These are phyloP conservation scores for Cyberlindnera amylophila DNA, from an alignment of 805 yeast genomes.

Conservation along the genomic window DNA sequence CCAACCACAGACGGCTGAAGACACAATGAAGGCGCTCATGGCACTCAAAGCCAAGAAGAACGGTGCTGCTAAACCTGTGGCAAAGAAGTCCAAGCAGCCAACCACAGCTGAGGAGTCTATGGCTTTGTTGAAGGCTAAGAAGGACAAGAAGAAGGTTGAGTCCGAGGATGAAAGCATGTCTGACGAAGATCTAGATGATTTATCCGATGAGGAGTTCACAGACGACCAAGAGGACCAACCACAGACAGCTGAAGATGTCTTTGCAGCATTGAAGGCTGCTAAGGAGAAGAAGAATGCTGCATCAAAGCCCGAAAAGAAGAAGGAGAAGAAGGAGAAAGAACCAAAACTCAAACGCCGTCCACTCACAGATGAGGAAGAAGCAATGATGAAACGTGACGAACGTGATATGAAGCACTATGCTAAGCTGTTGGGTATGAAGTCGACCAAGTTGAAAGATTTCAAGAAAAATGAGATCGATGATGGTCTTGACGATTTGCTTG, in stretches of 20 bases:
- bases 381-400: slow-evolving; percentile 56
- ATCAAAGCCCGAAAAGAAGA: slow-evolving; percentile 1
- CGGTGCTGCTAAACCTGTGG: background rate
- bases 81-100: background rate
- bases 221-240: slow-evolving; percentile 31
- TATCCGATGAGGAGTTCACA: slow-evolving; percentile 20
- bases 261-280: slow-evolving; percentile 39
- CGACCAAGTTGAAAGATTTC: slow-evolving; percentile 44
- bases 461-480: slow-evolving; percentile 61
- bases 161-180: slow-evolving; percentile 10
- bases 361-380: slow-evolving; percentile 43
- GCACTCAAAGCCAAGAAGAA: slow-evolving; percentile 20
- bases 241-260: slow-evolving; percentile 40
- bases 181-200: slow-evolving; percentile 9
- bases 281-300: slow-evolving; percentile 33
- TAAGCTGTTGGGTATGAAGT: slow-evolving; percentile 68
- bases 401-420: slow-evolving; percentile 82
- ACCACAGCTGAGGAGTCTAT: slow-evolving; percentile 39
- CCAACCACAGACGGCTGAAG: slow-evolving; percentile 32
- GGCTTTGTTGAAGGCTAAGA: slow-evolving; percentile 34
- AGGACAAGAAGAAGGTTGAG: slow-evolving; percentile 26
- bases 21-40: slow-evolving; percentile 41
- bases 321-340: slow-evolving; percentile 7
- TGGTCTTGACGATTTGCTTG: slow-evolving; percentile 76
- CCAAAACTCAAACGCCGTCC: slow-evolving; percentile 19